Base-by-base conservation (phyloP, 768 basidiomycete species). In the Fibroporia radiculosa region DNA sequence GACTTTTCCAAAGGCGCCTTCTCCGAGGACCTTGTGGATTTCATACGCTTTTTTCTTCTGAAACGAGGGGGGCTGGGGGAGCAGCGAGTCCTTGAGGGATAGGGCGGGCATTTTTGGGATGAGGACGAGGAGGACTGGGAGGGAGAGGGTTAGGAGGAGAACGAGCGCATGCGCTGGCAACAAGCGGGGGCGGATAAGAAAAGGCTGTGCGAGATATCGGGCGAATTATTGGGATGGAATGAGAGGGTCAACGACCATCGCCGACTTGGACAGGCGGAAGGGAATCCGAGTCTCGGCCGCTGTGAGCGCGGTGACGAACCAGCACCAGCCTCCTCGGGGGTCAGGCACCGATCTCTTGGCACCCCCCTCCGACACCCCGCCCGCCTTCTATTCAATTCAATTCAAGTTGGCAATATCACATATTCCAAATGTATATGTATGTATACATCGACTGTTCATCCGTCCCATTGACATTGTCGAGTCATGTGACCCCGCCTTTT, bases 1-100 rank as follows among this genome's bases (percentile, higher is more conserved):
- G 38, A 97, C 95, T 60, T 90, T 89, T 20, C 93, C 93, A 64
- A 95, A 96, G 0, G 90, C 82, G 3, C 93, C 93, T 12, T 74
- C 73, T 4, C 93, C 93, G 3, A 93, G 69, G 3, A 80, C 70
- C 23, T 82, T 73, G 47, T 84, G 78, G 1, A 85, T 65, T 48
- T 82, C 82, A 54, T 91, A 90, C 19, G 70, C 59, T 62, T 84
- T 88, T 72, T 95, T 96, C 74, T 93, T 93, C 51, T 61, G 65
- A 60, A 88, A 93, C 45, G 86, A 90, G 0, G 86, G 73, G 0
- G 93, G 93, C 56, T 95, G 91, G 0, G 82, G 80, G 3, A 93
- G 71, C 18, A 95, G 43, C 29, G 50, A 36, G 33, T 54, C 53
- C 13, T 33, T 20, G n/a, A 53, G 39, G 4, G 44, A 45, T 31